These are phyloP conservation scores for Calonectria multiphialidica DNA, from an alignment of 2,329 filamentous ascomycete species.

Conservation along the genomic window DNA sequence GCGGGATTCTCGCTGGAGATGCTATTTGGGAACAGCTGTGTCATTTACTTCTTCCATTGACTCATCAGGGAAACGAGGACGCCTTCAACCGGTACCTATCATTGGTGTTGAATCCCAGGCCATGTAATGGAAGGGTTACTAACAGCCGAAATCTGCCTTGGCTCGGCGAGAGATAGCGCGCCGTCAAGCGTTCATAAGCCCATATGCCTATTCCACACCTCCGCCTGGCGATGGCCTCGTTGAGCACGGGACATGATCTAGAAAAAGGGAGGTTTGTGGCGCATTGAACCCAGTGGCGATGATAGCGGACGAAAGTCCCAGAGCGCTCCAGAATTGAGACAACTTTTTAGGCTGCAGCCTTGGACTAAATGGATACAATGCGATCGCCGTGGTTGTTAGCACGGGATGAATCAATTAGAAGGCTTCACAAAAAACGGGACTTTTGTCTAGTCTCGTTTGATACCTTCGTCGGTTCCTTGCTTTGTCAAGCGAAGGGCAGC, in stretches of 20 bases:
- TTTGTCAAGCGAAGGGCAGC: conserved; percentile 5
- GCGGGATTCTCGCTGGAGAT: not conserved
- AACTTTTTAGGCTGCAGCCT: conserved; percentile 10
- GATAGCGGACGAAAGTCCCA: conserved; percentile 6
- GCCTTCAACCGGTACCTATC: not conserved
- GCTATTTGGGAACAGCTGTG: no score
- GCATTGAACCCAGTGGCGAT: not conserved
- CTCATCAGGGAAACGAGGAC: not conserved
- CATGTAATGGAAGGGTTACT: not conserved
- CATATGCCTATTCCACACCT: conserved; percentile 7
- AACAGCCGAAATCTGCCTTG: not conserved
- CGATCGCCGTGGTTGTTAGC: not conserved
- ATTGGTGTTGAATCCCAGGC: not conserved
- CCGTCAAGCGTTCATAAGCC: not conserved
- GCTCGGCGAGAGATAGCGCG: not conserved
- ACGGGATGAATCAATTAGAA: conserved; percentile 4
- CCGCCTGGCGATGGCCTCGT: not conserved
- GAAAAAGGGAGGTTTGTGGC: conserved; percentile 4
- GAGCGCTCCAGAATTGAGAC: not conserved
- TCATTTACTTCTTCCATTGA: not conserved
- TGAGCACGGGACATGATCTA: not conserved
- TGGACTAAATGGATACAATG: conserved; percentile 4
- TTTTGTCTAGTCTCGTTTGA: conserved; percentile 21
- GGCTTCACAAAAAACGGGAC: conserved; percentile 19
- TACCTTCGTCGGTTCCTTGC: conserved; percentile 3